A percentile compares a stretch with the other conserved stretches of the same genome.
phyloP scores from a whole-genome alignment of 495 filamentous ascomycete genomes.

The Xylaria telfairii region DNA sequence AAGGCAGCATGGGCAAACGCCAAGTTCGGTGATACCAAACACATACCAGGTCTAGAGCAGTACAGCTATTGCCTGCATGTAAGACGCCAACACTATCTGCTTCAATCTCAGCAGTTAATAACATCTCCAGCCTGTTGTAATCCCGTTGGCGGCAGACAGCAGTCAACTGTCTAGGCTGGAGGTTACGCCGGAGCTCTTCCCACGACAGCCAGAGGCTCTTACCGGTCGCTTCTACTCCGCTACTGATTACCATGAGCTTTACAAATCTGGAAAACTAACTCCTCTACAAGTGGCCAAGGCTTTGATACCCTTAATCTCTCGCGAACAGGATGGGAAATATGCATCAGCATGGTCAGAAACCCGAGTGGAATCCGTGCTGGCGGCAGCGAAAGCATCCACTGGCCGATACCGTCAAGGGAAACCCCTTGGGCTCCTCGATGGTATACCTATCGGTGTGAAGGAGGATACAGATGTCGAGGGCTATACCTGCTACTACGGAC shows the following conservation, averaged over 20 bases:
- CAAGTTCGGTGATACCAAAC: conserved; percentile 67
- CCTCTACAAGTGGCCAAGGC: conserved; percentile 73
- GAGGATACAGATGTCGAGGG: conserved; percentile 82
- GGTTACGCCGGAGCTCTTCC: conserved; percentile 44
- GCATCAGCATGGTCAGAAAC: conserved; percentile 69
- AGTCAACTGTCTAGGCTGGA: conserved; percentile 35
- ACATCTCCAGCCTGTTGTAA: conserved; percentile 70
- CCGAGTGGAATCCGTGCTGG: conserved; percentile 63
- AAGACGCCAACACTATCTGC: not conserved
- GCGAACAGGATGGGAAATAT: conserved; percentile 65
- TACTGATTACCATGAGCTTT: conserved; percentile 78
- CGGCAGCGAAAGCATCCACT: conserved; percentile 74
- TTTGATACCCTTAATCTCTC: conserved; percentile 71
- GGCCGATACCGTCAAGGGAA: conserved; percentile 69
- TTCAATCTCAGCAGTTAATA: not conserved
- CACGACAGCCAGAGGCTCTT: conserved; percentile 43
- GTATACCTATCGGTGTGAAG: conserved; percentile 85
- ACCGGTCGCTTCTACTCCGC: conserved; percentile 67
- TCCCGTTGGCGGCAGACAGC: conserved; percentile 57
- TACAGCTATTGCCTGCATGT: conserved; percentile 68
- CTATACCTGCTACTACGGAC: conserved; percentile 68
- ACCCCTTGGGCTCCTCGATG: conserved; percentile 74
- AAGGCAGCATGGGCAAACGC: conserved; percentile 70
- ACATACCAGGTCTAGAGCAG: conserved; percentile 62
- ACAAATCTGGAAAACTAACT: conserved; percentile 69